Percentiles rank a stretch among this genome's conserved stretches.
Conservation (phyloP, 495 filamentous ascomycete species). For the Xylaria scruposa region DNA sequence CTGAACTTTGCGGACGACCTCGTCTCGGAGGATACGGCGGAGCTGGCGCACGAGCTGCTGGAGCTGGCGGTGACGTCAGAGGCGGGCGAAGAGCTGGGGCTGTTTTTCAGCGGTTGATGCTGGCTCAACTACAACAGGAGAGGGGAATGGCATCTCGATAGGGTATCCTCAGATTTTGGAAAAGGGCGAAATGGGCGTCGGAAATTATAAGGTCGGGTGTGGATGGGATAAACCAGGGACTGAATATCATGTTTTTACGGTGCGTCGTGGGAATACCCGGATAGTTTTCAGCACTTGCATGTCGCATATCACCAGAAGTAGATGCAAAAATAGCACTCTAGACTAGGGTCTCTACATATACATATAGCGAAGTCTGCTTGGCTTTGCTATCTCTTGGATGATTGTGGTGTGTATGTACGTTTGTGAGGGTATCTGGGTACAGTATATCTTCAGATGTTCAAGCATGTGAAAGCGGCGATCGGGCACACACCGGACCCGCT, state of each 20-base stretch:
- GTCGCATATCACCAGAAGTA: not conserved
- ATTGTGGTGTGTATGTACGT: not conserved
- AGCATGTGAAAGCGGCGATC: slow-evolving; percentile 5
- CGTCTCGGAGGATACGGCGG: slow-evolving; percentile 54
- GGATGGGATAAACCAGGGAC: not conserved
- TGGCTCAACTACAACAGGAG: not conserved
- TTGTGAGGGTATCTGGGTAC: too few relatives aligned
- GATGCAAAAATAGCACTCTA: not conserved
- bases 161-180: not conserved
- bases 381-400: not conserved
- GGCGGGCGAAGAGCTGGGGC: slow-evolving; percentile 48
- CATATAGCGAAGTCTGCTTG: not conserved
- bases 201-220: not conserved
- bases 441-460: not conserved
- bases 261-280: slow-evolving; percentile 18
- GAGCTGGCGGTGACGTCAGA: slow-evolving; percentile 55
- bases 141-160: not conserved
- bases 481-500: not conserved
- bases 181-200: not conserved
- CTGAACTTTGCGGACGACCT: slow-evolving; percentile 56
- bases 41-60: slow-evolving; percentile 54
- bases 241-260: slow-evolving; percentile 2
- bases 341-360: not conserved
- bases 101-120: slow-evolving; percentile 46
- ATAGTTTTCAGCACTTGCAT: not conserved